Base-by-base conservation (phyloP, 2,329 filamentous ascomycete species). In the Apiospora malaysiana region DNA sequence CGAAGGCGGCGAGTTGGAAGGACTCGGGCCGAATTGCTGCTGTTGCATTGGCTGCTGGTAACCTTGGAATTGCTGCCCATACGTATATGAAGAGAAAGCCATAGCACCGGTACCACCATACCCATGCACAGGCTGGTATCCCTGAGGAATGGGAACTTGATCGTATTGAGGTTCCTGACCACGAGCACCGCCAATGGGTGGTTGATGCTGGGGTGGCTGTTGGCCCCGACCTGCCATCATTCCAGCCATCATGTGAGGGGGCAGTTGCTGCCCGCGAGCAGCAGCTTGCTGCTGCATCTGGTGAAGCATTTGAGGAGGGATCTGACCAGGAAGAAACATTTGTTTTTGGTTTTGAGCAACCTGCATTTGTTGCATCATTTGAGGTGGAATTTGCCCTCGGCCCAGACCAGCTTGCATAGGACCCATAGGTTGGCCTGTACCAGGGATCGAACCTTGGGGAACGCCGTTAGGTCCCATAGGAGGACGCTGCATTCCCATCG, bases 51-150 rank as follows among this genome's bases (percentile, higher is more conserved):
- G 49, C 16, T 66, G 51, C 32, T 75, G 76, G 67, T 74, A 74
- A 59, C 75, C 76, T 42, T 68, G 67, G 16, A 49, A 49, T 18
- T 68, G 67, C 46, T 68, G 67, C 21, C 56, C 47, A 7, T 43
- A 56, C 51, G 65, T 37, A 45, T 80, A 79, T 21, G 78, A 77
- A 14, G 77, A 79, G 42, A 73, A 71, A 37, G 75, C 77, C 32
- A 77, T 37, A 71, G 72, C 76, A 43, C 72, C 73, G 4, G 76
- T 73, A 18, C 74, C 69, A 14, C 77, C 78, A 68, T 80, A 80
- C 0, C 78, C 78, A 69, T 78, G 78, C 40, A 80, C 79, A 21
- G 78, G 76, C n/a, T 79, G 72, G 65, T 80, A 80, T 9, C 78
- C 77, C 8, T 72, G 73, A 7, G 79, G 79, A 27, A 80, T 80